Evolutionary conservation across 805 yeast species (phyloP).

Genomic region (Kregervanrija pseudodelftensis): DNA sequence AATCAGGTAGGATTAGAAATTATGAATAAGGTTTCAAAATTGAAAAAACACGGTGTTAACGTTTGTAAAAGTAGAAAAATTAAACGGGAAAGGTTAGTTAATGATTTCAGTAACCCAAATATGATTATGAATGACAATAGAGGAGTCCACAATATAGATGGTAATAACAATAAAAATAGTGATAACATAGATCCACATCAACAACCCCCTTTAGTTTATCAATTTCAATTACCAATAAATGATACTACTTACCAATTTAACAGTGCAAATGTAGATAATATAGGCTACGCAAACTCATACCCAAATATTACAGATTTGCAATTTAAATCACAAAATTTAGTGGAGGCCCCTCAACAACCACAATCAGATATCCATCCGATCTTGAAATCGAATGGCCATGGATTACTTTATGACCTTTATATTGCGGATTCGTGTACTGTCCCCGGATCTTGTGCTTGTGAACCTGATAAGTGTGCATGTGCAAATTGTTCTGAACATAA

Average conservation of each 20-base stretch:
- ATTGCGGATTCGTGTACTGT: slow-evolving; percentile 27
- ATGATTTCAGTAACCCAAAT: background rate
- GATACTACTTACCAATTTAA: background rate
- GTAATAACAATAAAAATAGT: background rate
- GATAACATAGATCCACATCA: no score
- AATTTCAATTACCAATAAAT: slow-evolving; percentile 1
- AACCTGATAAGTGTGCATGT: slow-evolving; percentile 26
- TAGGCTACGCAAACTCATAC: background rate
- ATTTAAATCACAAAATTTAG: background rate
- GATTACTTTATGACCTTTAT: slow-evolving; percentile 23
- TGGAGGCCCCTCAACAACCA: background rate
- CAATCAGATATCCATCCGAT: background rate
- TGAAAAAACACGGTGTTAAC: slow-evolving; percentile 13
- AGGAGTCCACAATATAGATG: no score
- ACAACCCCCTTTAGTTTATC: background rate
- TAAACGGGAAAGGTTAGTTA: background rate
- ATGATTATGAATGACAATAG: background rate
- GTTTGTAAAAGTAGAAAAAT: slow-evolving; percentile 10
- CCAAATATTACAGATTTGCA: background rate
- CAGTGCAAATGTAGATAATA: background rate
- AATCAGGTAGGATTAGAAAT: slow-evolving; percentile 26
- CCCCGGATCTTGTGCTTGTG: slow-evolving; percentile 30
- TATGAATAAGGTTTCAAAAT: slow-evolving; percentile 17
- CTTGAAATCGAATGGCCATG: background rate
- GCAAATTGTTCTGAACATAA: slow-evolving; percentile 26